These are phyloP conservation scores for Colletotrichum tamarilloi DNA, from an alignment of 2,329 filamentous ascomycete species.

Conservation along the genomic window DNA sequence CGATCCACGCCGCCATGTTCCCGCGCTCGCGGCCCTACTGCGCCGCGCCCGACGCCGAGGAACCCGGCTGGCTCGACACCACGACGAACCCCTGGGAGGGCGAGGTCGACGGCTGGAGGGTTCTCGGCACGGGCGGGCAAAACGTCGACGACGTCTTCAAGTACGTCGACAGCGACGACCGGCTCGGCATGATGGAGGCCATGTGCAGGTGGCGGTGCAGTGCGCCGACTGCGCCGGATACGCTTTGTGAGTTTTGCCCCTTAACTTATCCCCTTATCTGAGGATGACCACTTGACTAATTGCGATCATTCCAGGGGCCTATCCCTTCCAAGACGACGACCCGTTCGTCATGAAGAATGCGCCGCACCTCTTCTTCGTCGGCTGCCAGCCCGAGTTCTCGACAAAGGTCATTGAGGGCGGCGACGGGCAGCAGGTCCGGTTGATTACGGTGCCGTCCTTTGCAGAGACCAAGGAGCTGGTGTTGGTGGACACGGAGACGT, in stretches of 20 bases:
- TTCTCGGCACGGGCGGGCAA: constrained; percentile 90
- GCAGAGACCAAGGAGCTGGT: constrained; percentile 81
- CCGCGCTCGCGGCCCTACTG: constrained; percentile 82
- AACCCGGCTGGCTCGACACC: constrained; percentile 82
- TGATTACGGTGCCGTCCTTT: constrained; percentile 89
- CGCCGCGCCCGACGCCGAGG: constrained; percentile 53
- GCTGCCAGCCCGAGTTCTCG: constrained; percentile 83
- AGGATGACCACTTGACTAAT: constrained; percentile 18
- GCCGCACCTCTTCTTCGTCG: constrained; percentile 92
- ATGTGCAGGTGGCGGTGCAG: constrained; percentile 93
- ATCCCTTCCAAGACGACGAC: constrained; percentile 94
- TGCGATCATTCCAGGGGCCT: constrained; percentile 74
- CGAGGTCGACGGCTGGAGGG: constrained; percentile 88
- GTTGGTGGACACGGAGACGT: constrained; percentile 84
- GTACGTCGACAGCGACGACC: constrained; percentile 82
- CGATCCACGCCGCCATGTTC: constrained; percentile 93
- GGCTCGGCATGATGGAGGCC: constrained; percentile 91
- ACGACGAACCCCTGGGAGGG: constrained; percentile 96
- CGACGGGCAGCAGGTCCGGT: constrained; percentile 76
- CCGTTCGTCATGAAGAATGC: constrained; percentile 88
- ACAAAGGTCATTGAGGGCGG: constrained; percentile 76
- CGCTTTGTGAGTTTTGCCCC: constrained; percentile 75
- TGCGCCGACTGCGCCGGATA: constrained; percentile 95
- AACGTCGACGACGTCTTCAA: constrained; percentile 94
- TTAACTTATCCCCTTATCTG: not conserved